These are phyloP conservation scores for Phytophthora sp. DNA, from an alignment of 352 stramenopile genomes.

Conservation along the genomic window DNA sequence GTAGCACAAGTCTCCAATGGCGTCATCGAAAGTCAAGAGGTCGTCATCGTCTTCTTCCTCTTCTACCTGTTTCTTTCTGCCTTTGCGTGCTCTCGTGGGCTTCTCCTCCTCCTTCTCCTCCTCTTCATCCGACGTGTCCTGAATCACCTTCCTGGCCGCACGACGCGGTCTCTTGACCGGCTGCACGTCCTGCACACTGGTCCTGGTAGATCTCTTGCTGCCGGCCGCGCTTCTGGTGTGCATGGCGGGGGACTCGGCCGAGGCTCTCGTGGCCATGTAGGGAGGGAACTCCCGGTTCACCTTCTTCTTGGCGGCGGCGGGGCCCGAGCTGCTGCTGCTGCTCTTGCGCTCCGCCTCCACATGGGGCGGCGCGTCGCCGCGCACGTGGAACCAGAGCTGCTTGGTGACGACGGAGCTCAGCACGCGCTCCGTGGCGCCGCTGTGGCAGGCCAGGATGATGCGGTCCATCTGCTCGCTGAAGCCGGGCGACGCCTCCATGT, in stretches of 20 bases:
- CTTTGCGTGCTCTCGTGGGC: constrained; percentile 1
- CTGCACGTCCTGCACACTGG: constrained; percentile 4
- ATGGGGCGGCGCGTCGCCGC: constrained; percentile 1
- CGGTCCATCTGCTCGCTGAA: constrained; percentile 73
- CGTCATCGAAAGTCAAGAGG: constrained; percentile 67
- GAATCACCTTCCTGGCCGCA: constrained; percentile 24
- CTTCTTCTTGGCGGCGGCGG: constrained; percentile 19
- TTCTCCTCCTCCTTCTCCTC: constrained; percentile 24
- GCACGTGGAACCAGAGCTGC: constrained; percentile 61
- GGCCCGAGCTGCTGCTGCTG: neutral
- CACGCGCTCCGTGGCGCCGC: constrained; percentile 54
- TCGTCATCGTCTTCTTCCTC: constrained; percentile 47
- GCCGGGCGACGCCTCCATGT: constrained; percentile 68
- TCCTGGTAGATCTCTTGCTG: constrained; percentile 21
- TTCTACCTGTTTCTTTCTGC: constrained; percentile 25
- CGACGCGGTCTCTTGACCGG: constrained; percentile 33
- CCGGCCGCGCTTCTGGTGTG: constrained; percentile 17
- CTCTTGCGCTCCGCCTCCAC: neutral
- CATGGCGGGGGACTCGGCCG: constrained; percentile 20
- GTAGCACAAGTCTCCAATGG: constrained; percentile 74
- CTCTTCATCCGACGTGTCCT: constrained; percentile 23
- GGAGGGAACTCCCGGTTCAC: constrained; percentile 3
- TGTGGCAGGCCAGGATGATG: constrained; percentile 74
- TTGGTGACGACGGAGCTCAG: constrained; percentile 67
- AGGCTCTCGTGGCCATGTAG: constrained; percentile 9